These are phyloP conservation scores for Fusarium keratoplasticum DNA, from an alignment of 2,329 filamentous ascomycete species.

Conservation along the genomic window DNA sequence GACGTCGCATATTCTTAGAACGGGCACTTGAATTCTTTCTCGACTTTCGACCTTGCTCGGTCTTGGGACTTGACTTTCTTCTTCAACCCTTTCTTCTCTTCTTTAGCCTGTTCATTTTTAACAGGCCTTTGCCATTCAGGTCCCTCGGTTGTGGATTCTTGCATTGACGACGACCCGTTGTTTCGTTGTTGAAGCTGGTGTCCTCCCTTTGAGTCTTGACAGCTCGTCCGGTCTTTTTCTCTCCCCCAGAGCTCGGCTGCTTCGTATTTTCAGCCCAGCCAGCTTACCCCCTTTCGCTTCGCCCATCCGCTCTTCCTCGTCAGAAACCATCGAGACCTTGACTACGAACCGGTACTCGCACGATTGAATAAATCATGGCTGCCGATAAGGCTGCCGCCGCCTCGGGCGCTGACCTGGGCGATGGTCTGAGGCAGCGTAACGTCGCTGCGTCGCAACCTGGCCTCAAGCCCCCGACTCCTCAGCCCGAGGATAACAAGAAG, in stretches of 20 bases:
- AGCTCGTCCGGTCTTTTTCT: slow-evolving; percentile 52
- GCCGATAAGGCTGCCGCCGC: slow-evolving; percentile 66
- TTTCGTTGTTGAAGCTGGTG: slow-evolving; percentile 38
- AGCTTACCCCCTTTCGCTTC: slow-evolving; percentile 33
- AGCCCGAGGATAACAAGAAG: slow-evolving; percentile 71
- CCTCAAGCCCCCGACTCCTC: slow-evolving; percentile 50
- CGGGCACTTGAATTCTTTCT: slow-evolving; percentile 35
- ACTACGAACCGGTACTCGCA: slow-evolving; percentile 2
- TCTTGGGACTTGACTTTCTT: slow-evolving; percentile 36
- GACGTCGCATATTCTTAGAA: slow-evolving; percentile 43
- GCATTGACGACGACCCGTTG: slow-evolving; percentile 42
- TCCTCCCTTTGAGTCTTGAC: slow-evolving; percentile 47
- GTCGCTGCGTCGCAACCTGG: slow-evolving; percentile 53
- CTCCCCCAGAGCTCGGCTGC: slow-evolving; percentile 33
- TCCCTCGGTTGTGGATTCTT: slow-evolving; percentile 19
- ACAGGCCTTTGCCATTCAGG: slow-evolving; percentile 36
- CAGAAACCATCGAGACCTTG: slow-evolving; percentile 10
- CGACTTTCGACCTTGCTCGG: slow-evolving; percentile 16
- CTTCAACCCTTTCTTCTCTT: slow-evolving; percentile 36
- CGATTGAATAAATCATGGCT: slow-evolving; percentile 59
- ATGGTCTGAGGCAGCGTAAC: slow-evolving; percentile 67
- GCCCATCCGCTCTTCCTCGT: slow-evolving; percentile 16
- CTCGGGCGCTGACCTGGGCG: slow-evolving; percentile 69
- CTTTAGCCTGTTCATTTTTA: slow-evolving; percentile 33
- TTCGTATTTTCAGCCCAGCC: slow-evolving; percentile 12